These are phyloP conservation scores for Fraxinus quadrangulata DNA, from an alignment of 257 asterid genomes.

Conservation along the genomic window DNA sequence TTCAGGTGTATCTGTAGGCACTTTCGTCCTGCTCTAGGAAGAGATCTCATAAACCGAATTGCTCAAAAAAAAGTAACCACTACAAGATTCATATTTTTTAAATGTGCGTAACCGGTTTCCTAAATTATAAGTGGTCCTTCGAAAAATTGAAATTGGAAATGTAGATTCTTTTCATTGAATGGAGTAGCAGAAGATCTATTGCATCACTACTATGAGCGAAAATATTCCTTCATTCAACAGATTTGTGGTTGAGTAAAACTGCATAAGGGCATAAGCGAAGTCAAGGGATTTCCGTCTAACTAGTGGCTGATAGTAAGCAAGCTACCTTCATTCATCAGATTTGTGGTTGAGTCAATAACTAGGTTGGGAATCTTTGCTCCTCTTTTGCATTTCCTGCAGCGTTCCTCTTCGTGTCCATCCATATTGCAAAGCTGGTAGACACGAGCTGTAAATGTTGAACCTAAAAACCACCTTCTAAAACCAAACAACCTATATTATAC, in stretches of 20 bases:
- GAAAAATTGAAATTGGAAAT: not conserved
- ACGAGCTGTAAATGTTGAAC: not conserved
- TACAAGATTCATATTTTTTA: not conserved
- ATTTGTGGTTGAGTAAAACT: not conserved
- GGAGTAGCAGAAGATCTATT: not conserved
- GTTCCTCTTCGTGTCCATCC: not conserved
- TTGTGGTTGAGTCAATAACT: no score
- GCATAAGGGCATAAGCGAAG: no score
- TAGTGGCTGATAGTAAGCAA: not conserved
- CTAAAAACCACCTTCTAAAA: not conserved
- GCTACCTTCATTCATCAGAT: no score
- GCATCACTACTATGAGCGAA: not conserved
- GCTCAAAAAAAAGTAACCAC: not conserved
- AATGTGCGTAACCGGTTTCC: not conserved
- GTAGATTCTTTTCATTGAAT: not conserved
- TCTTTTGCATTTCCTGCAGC: slow-evolving; percentile 4
- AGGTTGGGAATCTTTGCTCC: slow-evolving; percentile 1
- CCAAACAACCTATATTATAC: not conserved
- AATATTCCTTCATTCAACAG: not conserved
- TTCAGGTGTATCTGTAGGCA: not conserved
- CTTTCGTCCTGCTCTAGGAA: not conserved
- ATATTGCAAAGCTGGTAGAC: not conserved
- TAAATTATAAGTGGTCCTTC: not conserved
- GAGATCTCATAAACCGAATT: not conserved
- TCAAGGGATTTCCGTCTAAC: not conserved